phyloP scores from a whole-genome alignment of 345 rosid species.

The Euphorbia lathyris region DNA sequence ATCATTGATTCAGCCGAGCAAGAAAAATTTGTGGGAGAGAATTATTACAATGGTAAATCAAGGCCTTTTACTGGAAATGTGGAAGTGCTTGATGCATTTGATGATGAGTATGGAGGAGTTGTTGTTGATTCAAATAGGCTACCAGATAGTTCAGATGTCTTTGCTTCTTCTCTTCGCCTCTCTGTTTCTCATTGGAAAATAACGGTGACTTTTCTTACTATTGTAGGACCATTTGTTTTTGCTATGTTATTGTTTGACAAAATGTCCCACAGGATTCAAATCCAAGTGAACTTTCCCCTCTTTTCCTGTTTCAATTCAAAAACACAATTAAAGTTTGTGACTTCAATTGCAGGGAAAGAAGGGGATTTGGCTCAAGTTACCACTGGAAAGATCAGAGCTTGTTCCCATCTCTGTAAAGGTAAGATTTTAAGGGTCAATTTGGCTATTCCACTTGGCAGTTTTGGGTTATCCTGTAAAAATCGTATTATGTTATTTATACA shows the following conservation, averaged over 20 bases:
- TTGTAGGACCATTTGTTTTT: background rate
- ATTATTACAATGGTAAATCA: conserved; percentile 31
- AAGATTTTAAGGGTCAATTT: background rate
- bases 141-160: conserved; percentile 47
- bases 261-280: background rate
- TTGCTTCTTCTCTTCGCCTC: conserved; percentile 45
- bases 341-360: conserved; percentile 59
- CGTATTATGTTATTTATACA: too few relatives aligned
- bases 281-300: background rate
- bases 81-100: conserved; percentile 50
- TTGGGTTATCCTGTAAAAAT: too few relatives aligned
- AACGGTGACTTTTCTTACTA: conserved; percentile 33
- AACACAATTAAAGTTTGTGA: background rate
- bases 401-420: conserved; percentile 88
- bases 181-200: conserved; percentile 69
- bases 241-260: too few relatives aligned
- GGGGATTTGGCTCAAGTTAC: conserved; percentile 88
- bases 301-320: background rate
- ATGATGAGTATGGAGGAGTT: conserved; percentile 83
- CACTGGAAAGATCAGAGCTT: conserved; percentile 60
- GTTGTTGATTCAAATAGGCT: conserved; percentile 61
- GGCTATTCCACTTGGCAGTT: background rate
- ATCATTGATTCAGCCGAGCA: conserved; percentile 26
- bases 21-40: conserved; percentile 34
- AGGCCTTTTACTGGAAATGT: conserved; percentile 32